Conservation (phyloP, 169 alveolate species). For the Theileria annulata region DNA sequence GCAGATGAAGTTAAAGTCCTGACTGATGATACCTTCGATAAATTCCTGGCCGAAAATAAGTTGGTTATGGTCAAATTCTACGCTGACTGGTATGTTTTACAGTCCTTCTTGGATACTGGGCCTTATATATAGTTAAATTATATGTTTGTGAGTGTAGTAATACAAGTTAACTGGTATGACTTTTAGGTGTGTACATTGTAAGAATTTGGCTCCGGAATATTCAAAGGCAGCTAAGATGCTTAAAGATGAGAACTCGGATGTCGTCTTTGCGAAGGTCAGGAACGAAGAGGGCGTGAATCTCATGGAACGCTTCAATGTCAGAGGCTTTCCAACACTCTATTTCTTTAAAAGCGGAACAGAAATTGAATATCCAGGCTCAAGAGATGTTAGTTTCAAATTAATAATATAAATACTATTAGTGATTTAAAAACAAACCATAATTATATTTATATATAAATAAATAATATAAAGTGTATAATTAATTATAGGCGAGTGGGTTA, state of each 20-base stretch:
- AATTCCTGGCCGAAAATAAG: slow-evolving; percentile 70
- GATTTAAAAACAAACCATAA: no score
- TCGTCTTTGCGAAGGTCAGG: slow-evolving; percentile 87
- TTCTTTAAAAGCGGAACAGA: slow-evolving; percentile 81
- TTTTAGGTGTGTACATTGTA: slow-evolving; percentile 88
- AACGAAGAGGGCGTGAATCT: slow-evolving; percentile 80
- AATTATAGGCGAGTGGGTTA: slow-evolving; percentile 55
- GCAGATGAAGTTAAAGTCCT: slow-evolving; percentile 73
- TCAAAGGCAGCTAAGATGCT: slow-evolving; percentile 87
- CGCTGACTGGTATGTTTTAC: slow-evolving; percentile 86
- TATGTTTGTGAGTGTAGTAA: neutral
- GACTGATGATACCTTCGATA: slow-evolving; percentile 80
- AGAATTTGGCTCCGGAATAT: slow-evolving; percentile 91
- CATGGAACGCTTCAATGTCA: slow-evolving; percentile 82
- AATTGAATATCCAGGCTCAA: slow-evolving; percentile 69
- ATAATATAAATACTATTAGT: neutral
- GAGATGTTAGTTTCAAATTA: slow-evolving; percentile 53
- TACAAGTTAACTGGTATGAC: neutral
- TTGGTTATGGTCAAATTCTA: slow-evolving; percentile 85
- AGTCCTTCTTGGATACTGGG: no score
- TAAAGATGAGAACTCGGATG: slow-evolving; percentile 75
- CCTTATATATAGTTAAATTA: no score
- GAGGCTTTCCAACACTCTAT: slow-evolving; percentile 90
- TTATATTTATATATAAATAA: no score
- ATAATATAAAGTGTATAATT: neutral